These are phyloP conservation scores for Myxozyma monticola DNA, from an alignment of 805 yeast genomes.

Conservation along the genomic window DNA sequence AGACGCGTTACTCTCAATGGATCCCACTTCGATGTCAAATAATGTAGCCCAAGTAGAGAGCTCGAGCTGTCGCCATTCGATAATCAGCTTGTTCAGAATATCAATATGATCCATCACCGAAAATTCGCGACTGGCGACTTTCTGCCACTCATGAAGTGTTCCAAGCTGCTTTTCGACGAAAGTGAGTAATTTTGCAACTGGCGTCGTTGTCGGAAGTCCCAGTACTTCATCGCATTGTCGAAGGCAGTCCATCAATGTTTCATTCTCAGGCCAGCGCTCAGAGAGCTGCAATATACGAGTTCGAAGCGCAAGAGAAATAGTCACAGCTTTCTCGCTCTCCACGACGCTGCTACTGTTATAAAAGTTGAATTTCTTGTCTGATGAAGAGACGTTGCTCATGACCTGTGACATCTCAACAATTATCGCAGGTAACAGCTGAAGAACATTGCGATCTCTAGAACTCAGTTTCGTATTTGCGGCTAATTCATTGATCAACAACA, in stretches of 20 bases:
- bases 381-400: not conserved
- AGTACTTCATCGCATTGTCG: conserved; percentile 67
- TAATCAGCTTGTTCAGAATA: conserved; percentile 64
- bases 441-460: no score
- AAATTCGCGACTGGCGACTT: conserved; percentile 78
- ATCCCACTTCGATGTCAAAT: conserved; percentile 61
- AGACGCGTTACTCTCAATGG: conserved; percentile 53
- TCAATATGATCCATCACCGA: conserved; percentile 59
- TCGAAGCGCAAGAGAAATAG: conserved; percentile 39
- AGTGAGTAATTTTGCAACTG: conserved; percentile 73
- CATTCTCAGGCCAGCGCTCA: conserved; percentile 91
- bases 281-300: conserved; percentile 51
- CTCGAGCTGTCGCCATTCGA: conserved; percentile 89
- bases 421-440: conserved; percentile 12
- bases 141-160: conserved; percentile 87
- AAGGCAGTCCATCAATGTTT: conserved; percentile 69
- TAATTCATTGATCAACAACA: not conserved
- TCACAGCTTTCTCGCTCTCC: conserved; percentile 64
- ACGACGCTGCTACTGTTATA: conserved; percentile 61
- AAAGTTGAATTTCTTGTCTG: conserved; percentile 45
- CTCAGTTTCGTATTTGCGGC: no score
- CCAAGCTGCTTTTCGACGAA: conserved; percentile 86
- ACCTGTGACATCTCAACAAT: conserved; percentile 2
- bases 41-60: conserved; percentile 80
- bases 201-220: conserved; percentile 60